Percentiles rank a stretch among this genome's conserved stretches.
These are phyloP conservation scores for Coniochaeta pulveracea DNA, from an alignment of 2,329 filamentous ascomycete species.

Conservation along the genomic window DNA sequence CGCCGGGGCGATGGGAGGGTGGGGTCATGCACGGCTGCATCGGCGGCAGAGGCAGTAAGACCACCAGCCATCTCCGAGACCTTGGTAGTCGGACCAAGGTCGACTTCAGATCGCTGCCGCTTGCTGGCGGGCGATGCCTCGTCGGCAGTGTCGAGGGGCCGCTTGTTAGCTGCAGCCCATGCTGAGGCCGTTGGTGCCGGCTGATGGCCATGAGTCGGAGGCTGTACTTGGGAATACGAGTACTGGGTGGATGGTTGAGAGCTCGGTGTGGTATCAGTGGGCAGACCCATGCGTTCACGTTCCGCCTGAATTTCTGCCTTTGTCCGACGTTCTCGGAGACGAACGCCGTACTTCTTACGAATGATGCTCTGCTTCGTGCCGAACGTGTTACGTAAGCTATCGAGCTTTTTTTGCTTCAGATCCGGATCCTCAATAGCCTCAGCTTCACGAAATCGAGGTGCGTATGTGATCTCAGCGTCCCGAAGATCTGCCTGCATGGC, in stretches of 20 bases:
- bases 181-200: conserved; percentile 1
- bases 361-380: conserved; percentile 45
- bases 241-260: conserved; percentile 2
- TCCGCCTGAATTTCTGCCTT: conserved; percentile 32
- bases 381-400: conserved; percentile 37
- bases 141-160: conserved; percentile 6
- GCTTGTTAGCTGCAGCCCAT: conserved; percentile 12
- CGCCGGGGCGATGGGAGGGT: too few species aligned
- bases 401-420: conserved; percentile 20
- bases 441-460: conserved; percentile 28
- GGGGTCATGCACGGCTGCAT: conserved; percentile 24
- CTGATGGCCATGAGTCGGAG: too few species aligned
- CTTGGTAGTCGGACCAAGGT: conserved; percentile 11
- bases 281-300: conserved; percentile 25
- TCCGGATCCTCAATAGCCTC: conserved; percentile 22
- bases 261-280: conserved; percentile 3
- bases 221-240: not conserved
- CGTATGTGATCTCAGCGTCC: conserved; percentile 25
- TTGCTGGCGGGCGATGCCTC: conserved; percentile 14
- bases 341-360: conserved; percentile 46
- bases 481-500: conserved; percentile 25
- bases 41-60: conserved; percentile 21
- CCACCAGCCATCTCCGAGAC: conserved; percentile 22
- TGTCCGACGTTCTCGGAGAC: conserved; percentile 35
- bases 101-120: conserved; percentile 13